phyloP scores from a whole-genome alignment of 2,329 filamentous ascomycete species.

The Penicillium sp. region DNA sequence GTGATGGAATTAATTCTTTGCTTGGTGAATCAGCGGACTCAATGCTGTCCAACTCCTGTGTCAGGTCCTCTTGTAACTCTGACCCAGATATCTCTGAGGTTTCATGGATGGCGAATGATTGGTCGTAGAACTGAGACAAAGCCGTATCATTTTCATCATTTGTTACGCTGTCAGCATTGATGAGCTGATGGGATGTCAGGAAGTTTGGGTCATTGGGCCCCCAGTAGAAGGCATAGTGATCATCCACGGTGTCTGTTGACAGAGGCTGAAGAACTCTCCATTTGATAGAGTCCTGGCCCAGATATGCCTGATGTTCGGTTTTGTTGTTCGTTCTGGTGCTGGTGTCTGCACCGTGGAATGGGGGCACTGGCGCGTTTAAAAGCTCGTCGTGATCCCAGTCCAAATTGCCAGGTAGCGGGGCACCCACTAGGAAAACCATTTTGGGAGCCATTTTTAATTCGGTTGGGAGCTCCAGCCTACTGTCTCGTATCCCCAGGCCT shows the following conservation, averaged over 20 bases:
- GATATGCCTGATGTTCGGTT: slow-evolving; percentile 1
- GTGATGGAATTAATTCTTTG: slow-evolving; percentile 9
- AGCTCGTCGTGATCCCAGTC: slow-evolving; percentile 57
- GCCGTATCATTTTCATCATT: slow-evolving; percentile 32
- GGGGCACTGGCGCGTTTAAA: slow-evolving; percentile 47
- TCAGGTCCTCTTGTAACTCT: slow-evolving; percentile 18
- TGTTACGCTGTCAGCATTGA: slow-evolving; percentile 9
- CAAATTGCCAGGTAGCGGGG: slow-evolving; percentile 57
- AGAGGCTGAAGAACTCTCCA: slow-evolving; percentile 32
- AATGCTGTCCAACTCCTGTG: slow-evolving; percentile 26
- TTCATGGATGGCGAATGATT: slow-evolving; percentile 72
- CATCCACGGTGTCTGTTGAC: slow-evolving; percentile 3
- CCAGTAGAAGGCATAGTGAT: slow-evolving; percentile 11
- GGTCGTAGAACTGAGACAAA: slow-evolving; percentile 70
- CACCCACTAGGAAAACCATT: slow-evolving; percentile 58
- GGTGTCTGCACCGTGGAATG: slow-evolving; percentile 25
- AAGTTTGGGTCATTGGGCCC: slow-evolving; percentile 26
- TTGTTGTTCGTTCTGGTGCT: background rate
- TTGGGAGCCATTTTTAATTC: slow-evolving; percentile 28
- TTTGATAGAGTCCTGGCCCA: slow-evolving; percentile 21
- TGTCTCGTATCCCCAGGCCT: background rate
- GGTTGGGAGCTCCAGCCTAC: background rate
- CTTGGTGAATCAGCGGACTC: slow-evolving; percentile 3
- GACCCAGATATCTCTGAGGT: slow-evolving; percentile 40
- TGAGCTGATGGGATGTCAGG: slow-evolving; percentile 32